phyloP scores from a whole-genome alignment of 257 asterid genomes.

The Plectranthus barbatus region DNA sequence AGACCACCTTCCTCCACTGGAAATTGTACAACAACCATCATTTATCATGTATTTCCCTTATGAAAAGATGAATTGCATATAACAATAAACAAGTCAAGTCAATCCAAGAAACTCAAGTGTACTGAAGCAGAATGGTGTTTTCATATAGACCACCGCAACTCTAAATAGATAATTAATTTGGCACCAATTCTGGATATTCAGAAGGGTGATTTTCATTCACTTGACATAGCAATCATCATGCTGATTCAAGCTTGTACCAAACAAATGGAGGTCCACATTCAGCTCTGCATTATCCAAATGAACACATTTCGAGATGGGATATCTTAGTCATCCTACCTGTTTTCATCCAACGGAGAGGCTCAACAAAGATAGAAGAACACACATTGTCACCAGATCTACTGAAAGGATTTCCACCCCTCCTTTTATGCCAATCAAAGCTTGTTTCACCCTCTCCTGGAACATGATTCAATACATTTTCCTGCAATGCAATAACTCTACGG shows the following conservation, averaged over 20 bases:
- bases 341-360: conserved; percentile 97
- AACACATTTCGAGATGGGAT: background rate
- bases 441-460: conserved; percentile 93
- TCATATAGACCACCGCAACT: no score
- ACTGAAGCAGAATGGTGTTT: no score
- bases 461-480: conserved; percentile 72
- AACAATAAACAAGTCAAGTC: no score
- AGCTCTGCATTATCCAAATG: background rate
- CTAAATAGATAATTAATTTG: no score
- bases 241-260: no score
- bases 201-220: background rate
- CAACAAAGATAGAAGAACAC: conserved; percentile 86
- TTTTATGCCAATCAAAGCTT: conserved; percentile 76
- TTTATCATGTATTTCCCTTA: no score
- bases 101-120: background rate
- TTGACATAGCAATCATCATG: background rate
- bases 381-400: conserved; percentile 44
- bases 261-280: no score
- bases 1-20: conserved; percentile 82
- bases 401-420: conserved; percentile 70
- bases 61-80: no score
- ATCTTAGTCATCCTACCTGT: conserved; percentile 39
- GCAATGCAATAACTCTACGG: conserved; percentile 76
- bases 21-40: background rate
- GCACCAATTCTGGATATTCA: no score